These are phyloP conservation scores for Leccinum imitatum DNA, from an alignment of 768 basidiomycete species.

Conservation along the genomic window DNA sequence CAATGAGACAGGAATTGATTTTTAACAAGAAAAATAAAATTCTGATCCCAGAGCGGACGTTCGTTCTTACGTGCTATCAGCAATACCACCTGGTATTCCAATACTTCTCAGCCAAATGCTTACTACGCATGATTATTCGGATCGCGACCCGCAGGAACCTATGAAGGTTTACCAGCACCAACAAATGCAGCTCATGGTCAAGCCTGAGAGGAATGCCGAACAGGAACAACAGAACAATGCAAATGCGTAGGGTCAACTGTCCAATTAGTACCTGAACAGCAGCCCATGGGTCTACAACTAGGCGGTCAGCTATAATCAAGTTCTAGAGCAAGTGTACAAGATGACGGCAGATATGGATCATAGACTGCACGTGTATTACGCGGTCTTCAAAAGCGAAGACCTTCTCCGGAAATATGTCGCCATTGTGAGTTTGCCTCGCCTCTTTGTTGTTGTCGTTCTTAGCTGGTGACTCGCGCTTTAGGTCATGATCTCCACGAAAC, in stretches of 20 bases:
- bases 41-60: not conserved
- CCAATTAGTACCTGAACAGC: constrained; percentile 24
- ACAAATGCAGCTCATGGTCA: constrained; percentile 10
- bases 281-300: constrained; percentile 10
- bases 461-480: constrained; percentile 20
- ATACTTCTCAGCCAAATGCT: not conserved
- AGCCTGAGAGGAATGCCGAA: constrained; percentile 16
- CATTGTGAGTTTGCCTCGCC: constrained; percentile 45
- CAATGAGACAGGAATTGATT: too few relatives aligned
- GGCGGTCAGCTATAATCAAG: constrained; percentile 38
- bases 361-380: constrained; percentile 47
- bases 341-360: constrained; percentile 47
- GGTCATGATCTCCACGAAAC: constrained; percentile 77
- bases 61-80: not conserved
- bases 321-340: constrained; percentile 51
- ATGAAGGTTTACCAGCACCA: constrained; percentile 30
- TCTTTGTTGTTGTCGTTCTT: constrained; percentile 13
- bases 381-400: constrained; percentile 48
- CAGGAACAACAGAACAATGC: constrained; percentile 24
- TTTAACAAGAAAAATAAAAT: too few relatives aligned
- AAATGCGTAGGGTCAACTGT: constrained; percentile 18
- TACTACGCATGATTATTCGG: not conserved
- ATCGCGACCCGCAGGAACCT: constrained; percentile 17
- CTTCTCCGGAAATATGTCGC: constrained; percentile 48
- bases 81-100: not conserved